Evolutionary conservation across 1,284 basidiomycete genomes (phyloP), one percentile per base, ranked within the genome.

Genomic region (Ustilago loliicola): DNA sequence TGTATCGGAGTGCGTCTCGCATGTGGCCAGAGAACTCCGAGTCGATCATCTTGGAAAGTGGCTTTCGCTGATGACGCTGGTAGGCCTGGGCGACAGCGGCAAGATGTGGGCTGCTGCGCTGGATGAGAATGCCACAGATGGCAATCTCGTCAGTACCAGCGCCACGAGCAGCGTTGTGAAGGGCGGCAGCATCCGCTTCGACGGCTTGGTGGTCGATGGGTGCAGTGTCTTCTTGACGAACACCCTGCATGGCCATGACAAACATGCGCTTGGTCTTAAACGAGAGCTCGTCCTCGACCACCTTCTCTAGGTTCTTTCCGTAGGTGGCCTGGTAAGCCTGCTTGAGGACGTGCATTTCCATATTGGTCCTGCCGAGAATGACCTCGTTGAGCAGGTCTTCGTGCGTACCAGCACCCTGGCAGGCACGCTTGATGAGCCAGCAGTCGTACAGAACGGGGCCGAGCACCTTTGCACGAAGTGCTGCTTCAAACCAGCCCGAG

Each of bases 241-340:
- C 72, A n/a, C 82, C 79, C 48, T 81, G 68, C 67, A 86, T 72
- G 25, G 81, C 84, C 81, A 85, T 81, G 56, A 62, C 42, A 36
- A 86, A 82, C 56, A 83, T 72, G 29, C 79, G 68, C 66, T 85
- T 86, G 42, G 83, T 86, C 79, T 86, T 86, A 71, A 86, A 72
- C 19, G 79, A 81, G 23, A 87, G 72, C 30, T 87, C 86, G 53
- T 74, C 82, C 30, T 83, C 81, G 53, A 87, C 84, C n/a, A 77
- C 78, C 48, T 80, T 69, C 45, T 86, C 86, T 56, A 87, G 61
- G 19, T 72, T 66, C 45, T 81, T 81, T 66, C 77, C 67, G 58
- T 80, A 83, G 19, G 65, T 74, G 3, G 77, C 79, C 17, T 68
- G 72, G 68, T 78, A 87, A 6, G 82, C 82, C 57, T 83, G 77